Base-by-base conservation (phyloP, 108 stramenopile species). In the Epithemia pelagica region DNA sequence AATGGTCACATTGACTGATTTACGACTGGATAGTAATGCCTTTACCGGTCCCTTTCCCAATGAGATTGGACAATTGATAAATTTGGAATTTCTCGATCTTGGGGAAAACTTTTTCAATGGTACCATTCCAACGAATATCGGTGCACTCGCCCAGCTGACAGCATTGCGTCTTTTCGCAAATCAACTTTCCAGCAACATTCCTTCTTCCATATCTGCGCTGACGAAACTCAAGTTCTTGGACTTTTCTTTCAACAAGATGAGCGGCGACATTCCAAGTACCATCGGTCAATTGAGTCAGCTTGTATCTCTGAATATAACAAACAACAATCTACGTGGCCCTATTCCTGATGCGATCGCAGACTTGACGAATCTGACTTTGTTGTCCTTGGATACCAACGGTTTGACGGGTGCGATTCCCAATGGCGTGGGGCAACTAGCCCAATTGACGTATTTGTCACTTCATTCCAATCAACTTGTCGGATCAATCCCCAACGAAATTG, bases 1-100 rank as follows among this genome's bases (percentile, higher is more conserved):
- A 46, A 58, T 86, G 67, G 58, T 52, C 21, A 73, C 78, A 25
- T 60, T 86, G 7, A 62, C 61, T 1, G 74, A 70, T 57, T 63
- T 79, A 15, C 70, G 74, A 31, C 31, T 83, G 0, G 76, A 82
- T 33, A 72, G 70, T 31, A 83, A 82, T 62, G 54, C 60, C 32
- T 60, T 87, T 30, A 71, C 51, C 46, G 86, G 82, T 32, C 74
- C 80, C 2, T 79, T 87, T 23, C 86, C 86, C 1, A 68, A 78
- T 1, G 76, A 83, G 33, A 2, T 87, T n/a, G n/a, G n/a, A n/a
- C n/a, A n/a, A n/a, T n/a, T n/a, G n/a, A n/a, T n/a, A n/a, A n/a
- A n/a, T n/a, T n/a, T n/a, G n/a, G n/a, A n/a, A n/a, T n/a, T n/a
- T n/a, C n/a, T n/a, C n/a, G n/a, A n/a, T n/a, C n/a, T n/a, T n/a